phyloP scores from a whole-genome alignment of 202 grass and related monocot species.

The Setaria viridis region DNA sequence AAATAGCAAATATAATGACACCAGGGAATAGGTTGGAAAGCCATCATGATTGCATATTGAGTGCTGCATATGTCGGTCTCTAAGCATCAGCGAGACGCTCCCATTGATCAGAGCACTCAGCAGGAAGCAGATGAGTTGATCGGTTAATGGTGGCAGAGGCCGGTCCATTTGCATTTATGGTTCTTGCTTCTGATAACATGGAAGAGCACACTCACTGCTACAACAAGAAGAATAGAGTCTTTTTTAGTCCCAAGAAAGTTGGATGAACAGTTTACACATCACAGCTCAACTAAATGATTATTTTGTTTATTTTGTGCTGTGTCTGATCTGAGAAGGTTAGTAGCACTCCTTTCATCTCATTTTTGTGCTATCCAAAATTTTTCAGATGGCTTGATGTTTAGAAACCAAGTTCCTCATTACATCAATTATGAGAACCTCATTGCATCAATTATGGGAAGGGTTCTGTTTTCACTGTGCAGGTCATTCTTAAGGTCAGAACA shows the following conservation, averaged over 20 bases:
- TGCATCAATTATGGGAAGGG: background rate
- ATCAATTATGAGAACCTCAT: background rate
- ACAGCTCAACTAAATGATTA: background rate
- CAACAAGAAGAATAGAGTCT: no score
- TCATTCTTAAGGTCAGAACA: background rate
- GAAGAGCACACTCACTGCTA: background rate
- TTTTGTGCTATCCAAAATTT: background rate
- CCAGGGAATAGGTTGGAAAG: no score
- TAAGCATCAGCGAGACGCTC: background rate
- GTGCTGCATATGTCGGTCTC: background rate
- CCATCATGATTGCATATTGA: background rate
- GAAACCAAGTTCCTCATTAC: background rate
- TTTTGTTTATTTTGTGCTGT: background rate
- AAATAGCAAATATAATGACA: no score
- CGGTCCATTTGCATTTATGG: background rate
- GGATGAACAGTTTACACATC: background rate
- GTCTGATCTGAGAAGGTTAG: background rate
- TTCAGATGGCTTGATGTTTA: background rate
- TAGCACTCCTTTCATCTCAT: background rate
- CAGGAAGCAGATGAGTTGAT: background rate
- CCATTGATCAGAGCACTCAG: background rate
- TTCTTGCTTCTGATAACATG: slow-evolving; percentile 7
- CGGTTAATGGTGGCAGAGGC: background rate
- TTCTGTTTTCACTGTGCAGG: background rate
- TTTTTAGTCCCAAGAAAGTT: background rate